Conservation (phyloP, 2,329 filamentous ascomycete genomes). For the Microdochium trichocladiopsis region DNA sequence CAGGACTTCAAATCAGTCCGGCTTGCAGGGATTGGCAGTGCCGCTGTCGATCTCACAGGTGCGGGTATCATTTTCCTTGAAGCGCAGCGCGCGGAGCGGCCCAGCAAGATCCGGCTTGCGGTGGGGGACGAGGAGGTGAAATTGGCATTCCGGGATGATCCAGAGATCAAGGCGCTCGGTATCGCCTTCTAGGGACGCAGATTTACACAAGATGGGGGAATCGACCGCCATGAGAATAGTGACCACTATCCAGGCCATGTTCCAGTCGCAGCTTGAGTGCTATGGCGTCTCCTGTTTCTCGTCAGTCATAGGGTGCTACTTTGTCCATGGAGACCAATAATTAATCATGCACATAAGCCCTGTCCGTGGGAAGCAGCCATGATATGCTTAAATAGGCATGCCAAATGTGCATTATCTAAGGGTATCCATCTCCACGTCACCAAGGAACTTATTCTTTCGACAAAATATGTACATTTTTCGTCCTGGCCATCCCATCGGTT, state of each 20-base stretch:
- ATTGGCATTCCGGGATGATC: conserved; percentile 81
- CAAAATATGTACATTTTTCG: no score
- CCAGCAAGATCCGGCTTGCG: conserved; percentile 77
- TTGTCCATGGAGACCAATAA: no score
- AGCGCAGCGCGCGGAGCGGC: conserved; percentile 70
- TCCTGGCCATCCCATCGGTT: no score
- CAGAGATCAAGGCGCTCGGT: conserved; percentile 75
- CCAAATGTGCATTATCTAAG: neutral
- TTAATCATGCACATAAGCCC: no score
- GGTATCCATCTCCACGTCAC: neutral
- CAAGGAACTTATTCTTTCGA: no score
- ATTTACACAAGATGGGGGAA: neutral
- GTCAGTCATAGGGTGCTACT: no score
- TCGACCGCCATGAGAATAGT: no score
- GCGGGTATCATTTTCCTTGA: conserved; percentile 86
- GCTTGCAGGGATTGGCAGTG: conserved; percentile 47
- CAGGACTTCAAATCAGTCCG: conserved; percentile 11
- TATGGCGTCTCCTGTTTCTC: no score
- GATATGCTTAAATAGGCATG: no score
- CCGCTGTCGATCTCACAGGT: conserved; percentile 76
- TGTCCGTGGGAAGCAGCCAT: no score
- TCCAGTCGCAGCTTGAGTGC: no score
- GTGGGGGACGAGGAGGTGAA: conserved; percentile 89
- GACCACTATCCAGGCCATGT: no score
- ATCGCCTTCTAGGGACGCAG: conserved; percentile 31